Percentiles rank a stretch among this genome's conserved stretches.
phyloP scores from a whole-genome alignment of 768 basidiomycete species.

The Serendipita indica region DNA sequence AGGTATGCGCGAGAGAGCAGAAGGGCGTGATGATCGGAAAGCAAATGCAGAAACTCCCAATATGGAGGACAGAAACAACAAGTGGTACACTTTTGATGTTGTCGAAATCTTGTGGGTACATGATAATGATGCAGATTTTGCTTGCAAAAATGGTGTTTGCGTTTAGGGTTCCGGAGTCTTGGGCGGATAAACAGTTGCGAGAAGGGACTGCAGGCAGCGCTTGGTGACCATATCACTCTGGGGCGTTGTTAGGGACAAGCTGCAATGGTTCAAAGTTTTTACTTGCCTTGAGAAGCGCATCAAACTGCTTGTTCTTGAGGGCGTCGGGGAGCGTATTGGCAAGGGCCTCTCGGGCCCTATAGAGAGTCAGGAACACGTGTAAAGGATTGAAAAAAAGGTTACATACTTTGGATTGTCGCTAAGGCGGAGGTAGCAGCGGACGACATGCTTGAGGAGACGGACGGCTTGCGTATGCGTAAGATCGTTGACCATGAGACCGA shows the following conservation, averaged over 20 bases:
- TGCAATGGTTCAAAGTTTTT: neutral
- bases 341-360: conserved; percentile 85
- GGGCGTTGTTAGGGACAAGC: neutral
- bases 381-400: conserved; percentile 9
- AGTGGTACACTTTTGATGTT: no score
- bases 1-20: no score
- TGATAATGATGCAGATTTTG: neutral
- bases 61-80: no score
- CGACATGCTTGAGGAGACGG: conserved; percentile 90
- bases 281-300: conserved; percentile 70
- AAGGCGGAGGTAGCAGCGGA: conserved; percentile 87
- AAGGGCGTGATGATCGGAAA: no score
- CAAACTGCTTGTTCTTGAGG: conserved; percentile 85
- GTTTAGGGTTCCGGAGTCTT: conserved; percentile 7
- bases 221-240: conserved; percentile 98
- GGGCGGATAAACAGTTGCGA: conserved; percentile 49
- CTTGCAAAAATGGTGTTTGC: neutral
- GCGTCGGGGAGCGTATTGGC: conserved; percentile 93
- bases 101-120: neutral
- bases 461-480: conserved; percentile 97
- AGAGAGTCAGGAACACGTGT: neutral
- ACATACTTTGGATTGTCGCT: conserved; percentile 88
- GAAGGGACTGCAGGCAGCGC: conserved; percentile 75
- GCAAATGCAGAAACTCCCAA: no score
- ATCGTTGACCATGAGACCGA: conserved; percentile 98